A percentile compares a stretch with the other conserved stretches of the same genome.
Conservation (phyloP, 495 filamentous ascomycete genomes). For the Talaromyces liani region DNA sequence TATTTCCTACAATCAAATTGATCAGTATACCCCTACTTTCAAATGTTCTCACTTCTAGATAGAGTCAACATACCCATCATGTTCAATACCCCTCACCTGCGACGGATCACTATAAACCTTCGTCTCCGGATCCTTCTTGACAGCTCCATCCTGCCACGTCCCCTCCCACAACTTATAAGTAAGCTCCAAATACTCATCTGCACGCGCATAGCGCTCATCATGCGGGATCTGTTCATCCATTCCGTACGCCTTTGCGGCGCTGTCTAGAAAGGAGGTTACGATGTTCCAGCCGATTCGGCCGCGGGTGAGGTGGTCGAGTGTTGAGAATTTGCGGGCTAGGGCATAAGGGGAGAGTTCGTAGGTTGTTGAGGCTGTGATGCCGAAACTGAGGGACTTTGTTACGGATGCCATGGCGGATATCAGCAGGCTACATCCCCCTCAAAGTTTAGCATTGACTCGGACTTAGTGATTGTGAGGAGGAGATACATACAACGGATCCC, state of each 20-base stretch:
- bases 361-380: slow-evolving; percentile 31
- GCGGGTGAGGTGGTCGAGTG: slow-evolving; percentile 45
- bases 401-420: slow-evolving; percentile 26
- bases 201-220: slow-evolving; percentile 45
- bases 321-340: slow-evolving; percentile 42
- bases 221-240: slow-evolving; percentile 39
- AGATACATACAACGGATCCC: slow-evolving; percentile 28
- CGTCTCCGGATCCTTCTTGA: slow-evolving; percentile 26
- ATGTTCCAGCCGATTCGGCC: slow-evolving; percentile 52
- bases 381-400: slow-evolving; percentile 22
- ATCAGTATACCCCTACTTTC: background rate
- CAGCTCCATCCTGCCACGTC: slow-evolving; percentile 43
- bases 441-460: background rate
- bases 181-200: slow-evolving; percentile 45
- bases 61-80: slow-evolving; percentile 22
- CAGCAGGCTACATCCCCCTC: background rate
- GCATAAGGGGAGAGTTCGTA: slow-evolving; percentile 40
- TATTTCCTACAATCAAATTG: slow-evolving; percentile 21
- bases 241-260: slow-evolving; percentile 41
- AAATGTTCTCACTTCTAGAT: too few relatives aligned
- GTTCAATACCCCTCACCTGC: slow-evolving; percentile 41
- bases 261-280: slow-evolving; percentile 42
- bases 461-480: background rate
- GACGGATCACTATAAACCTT: slow-evolving; percentile 38
- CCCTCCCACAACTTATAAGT: slow-evolving; percentile 48